Conservation (phyloP, 1,284 basidiomycete species). For the Trichosporon coremiiforme region DNA sequence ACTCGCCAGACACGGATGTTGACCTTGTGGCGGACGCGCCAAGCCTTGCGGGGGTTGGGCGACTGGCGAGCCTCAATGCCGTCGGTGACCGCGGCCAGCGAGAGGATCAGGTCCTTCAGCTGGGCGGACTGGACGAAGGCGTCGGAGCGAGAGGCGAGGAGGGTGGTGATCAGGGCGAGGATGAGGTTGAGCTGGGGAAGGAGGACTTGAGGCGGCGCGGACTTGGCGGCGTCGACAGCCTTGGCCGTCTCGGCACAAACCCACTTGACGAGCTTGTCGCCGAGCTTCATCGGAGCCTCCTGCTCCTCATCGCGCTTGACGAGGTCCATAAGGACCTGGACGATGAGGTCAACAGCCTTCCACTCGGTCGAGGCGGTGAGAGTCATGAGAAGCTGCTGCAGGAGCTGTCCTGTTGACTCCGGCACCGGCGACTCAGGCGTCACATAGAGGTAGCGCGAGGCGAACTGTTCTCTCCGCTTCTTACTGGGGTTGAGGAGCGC, state of each 20-base stretch:
- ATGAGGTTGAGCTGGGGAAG: slow-evolving; percentile 46
- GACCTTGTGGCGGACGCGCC: slow-evolving; percentile 42
- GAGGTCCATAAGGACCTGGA: slow-evolving; percentile 40
- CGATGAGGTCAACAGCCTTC: slow-evolving; percentile 41
- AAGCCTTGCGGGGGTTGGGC: slow-evolving; percentile 17
- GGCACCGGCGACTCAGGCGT: slow-evolving; percentile 31
- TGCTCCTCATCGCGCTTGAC: slow-evolving; percentile 45
- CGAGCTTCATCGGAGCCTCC: slow-evolving; percentile 40
- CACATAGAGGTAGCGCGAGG: slow-evolving; percentile 45
- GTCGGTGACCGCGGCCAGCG: slow-evolving; percentile 47
- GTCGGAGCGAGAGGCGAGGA: slow-evolving; percentile 36
- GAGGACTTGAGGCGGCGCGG: slow-evolving; percentile 37
- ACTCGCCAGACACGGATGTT: slow-evolving; percentile 47
- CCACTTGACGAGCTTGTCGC: slow-evolving; percentile 54
- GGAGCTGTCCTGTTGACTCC: slow-evolving; percentile 21
- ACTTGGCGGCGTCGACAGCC: slow-evolving; percentile 29
- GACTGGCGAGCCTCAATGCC: slow-evolving; percentile 36
- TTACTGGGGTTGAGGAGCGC: slow-evolving; percentile 42
- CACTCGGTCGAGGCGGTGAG: slow-evolving; percentile 37
- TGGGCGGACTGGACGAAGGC: slow-evolving; percentile 37
- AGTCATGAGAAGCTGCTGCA: slow-evolving; percentile 32
- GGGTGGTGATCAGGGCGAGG: slow-evolving; percentile 40
- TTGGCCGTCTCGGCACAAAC: slow-evolving; percentile 45
- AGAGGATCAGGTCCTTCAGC: slow-evolving; percentile 44
- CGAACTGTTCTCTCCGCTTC: slow-evolving; percentile 46